Evolutionary conservation across 805 yeast genomes (phyloP), one percentile per base, ranked within the genome.

Genomic region (Candida tibetensis): DNA sequence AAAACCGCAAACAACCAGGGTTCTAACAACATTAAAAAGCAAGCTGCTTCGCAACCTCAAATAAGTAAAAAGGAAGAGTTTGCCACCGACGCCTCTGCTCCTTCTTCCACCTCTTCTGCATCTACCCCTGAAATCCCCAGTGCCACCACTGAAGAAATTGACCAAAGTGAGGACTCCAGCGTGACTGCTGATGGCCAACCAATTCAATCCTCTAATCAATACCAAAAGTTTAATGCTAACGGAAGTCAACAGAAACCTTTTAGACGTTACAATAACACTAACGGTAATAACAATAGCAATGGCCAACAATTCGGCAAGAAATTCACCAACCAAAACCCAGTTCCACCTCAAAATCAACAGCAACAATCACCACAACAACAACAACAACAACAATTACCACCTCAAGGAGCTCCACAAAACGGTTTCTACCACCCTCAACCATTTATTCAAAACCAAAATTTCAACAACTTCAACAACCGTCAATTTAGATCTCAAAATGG

Each of bases 351-450:
- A 21, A 48, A 45, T 36, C 49, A 43, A 34, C 45, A 32, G 12
- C 50, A 43, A 26, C 48, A 42, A 35, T 49, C 41, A 22, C 58
- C 49, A 37, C 50, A 41, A 10, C 35, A 40, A 34, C 46, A 44
- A 33, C 53, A 45, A 28, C 59, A 51, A 40, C 50, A 41, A 15
- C 27, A 30, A 18, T 28, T 25, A 16, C 36, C n/a, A 9, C 23
- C 36, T 5, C 43, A 35, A 13, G 38, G 30, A 10, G 22, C 30
- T 30, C 32, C 39, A 4, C 40, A 32, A 32, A 53, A 53, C 34
- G 64, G 57, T 7, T 61, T 48, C 45, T 61, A 49, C 52, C 67
- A 60, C 36, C 66, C 66, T 15, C 63, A 60, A 35, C 60, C 62
- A 30, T 57, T 45, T 40, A 46, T 44, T 18, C 59, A 51, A 34